Conservation (phyloP, 768 basidiomycete genomes). For the Tulasnella sp. region DNA sequence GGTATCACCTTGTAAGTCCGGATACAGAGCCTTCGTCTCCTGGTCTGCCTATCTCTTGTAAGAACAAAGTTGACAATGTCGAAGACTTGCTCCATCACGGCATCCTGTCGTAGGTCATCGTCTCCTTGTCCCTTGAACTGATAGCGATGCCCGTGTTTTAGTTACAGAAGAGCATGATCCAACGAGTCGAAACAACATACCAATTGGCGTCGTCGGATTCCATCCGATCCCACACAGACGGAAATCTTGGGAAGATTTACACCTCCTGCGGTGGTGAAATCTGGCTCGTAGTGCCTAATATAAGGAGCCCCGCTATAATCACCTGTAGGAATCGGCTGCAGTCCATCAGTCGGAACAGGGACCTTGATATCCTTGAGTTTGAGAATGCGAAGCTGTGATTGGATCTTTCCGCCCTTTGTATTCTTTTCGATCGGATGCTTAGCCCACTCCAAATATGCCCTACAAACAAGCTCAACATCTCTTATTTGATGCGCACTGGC, state of each 20-base stretch:
- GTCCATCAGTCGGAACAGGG: slow-evolving; percentile 70
- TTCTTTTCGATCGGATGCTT: slow-evolving; percentile 39
- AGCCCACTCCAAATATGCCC: slow-evolving; percentile 63
- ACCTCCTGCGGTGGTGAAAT: slow-evolving; percentile 61
- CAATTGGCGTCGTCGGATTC: slow-evolving; percentile 58
- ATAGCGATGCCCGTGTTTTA: neutral
- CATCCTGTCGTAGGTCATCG: slow-evolving; percentile 93
- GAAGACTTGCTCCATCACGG: slow-evolving; percentile 98
- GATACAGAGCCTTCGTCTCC: slow-evolving; percentile 54
- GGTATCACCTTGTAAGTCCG: slow-evolving; percentile 86
- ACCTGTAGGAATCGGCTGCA: slow-evolving; percentile 54
- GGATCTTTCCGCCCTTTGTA: slow-evolving; percentile 21
- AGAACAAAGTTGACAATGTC: slow-evolving; percentile 74
- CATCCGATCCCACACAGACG: slow-evolving; percentile 53
- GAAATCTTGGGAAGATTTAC: slow-evolving; percentile 72
- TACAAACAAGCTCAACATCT: slow-evolving; percentile 47
- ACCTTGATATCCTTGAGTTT: slow-evolving; percentile 45
- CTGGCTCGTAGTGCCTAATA: slow-evolving; percentile 46
- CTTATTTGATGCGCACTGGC: slow-evolving; percentile 30
- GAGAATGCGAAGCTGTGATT: slow-evolving; percentile 32
- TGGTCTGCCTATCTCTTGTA: slow-evolving; percentile 57
- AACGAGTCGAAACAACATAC: slow-evolving; percentile 34
- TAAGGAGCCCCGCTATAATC: slow-evolving; percentile 58
- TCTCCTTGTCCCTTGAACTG: slow-evolving; percentile 86
- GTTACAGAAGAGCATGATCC: neutral